Evolutionary conservation across 2,329 filamentous ascomycete genomes (phyloP).

Genomic region (Alternaria arborescens): DNA sequence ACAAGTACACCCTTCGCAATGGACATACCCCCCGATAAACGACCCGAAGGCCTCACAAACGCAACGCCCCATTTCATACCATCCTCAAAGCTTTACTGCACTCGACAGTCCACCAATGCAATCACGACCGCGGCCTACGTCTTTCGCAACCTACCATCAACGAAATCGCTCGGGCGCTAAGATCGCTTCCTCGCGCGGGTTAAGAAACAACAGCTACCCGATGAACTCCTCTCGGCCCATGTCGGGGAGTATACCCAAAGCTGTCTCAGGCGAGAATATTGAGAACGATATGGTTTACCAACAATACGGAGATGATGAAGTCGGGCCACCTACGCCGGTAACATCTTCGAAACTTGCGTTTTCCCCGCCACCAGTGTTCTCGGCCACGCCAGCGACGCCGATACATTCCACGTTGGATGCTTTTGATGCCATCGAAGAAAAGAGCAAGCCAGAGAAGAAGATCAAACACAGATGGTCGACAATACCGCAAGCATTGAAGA

Average conservation of each 20-base stretch:
- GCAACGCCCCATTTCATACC: constrained; percentile 26
- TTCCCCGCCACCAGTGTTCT: constrained; percentile 15
- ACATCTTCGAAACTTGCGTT: constrained; percentile 11
- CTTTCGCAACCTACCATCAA: constrained; percentile 35
- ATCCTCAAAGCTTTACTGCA: constrained; percentile 24
- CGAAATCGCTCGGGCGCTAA: constrained; percentile 37
- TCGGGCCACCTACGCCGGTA: constrained; percentile 31
- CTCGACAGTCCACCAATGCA: constrained; percentile 29
- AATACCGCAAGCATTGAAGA: constrained; percentile 34
- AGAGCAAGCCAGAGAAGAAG: constrained; percentile 31
- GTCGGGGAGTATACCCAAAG: constrained; percentile 27
- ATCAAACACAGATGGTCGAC: constrained; percentile 36
- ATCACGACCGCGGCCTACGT: constrained; percentile 33
- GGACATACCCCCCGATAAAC: constrained; percentile 22
- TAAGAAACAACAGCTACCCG: constrained; percentile 35
- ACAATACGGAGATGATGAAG: constrained; percentile 26
- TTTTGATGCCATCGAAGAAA: constrained; percentile 18
- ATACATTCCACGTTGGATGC: constrained; percentile 11
- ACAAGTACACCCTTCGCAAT: constrained; percentile 26
- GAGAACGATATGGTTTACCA: constrained; percentile 32
- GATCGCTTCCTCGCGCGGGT: constrained; percentile 42
- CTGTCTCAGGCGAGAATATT: constrained; percentile 33
- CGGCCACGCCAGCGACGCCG: constrained; percentile 24
- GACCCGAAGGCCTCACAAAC: constrained; percentile 1
- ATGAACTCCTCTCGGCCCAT: constrained; percentile 33